Evolutionary conservation across 2,329 filamentous ascomycete genomes (phyloP), one percentile per base, ranked within the genome.

Genomic region (Colletotrichum sp.): DNA sequence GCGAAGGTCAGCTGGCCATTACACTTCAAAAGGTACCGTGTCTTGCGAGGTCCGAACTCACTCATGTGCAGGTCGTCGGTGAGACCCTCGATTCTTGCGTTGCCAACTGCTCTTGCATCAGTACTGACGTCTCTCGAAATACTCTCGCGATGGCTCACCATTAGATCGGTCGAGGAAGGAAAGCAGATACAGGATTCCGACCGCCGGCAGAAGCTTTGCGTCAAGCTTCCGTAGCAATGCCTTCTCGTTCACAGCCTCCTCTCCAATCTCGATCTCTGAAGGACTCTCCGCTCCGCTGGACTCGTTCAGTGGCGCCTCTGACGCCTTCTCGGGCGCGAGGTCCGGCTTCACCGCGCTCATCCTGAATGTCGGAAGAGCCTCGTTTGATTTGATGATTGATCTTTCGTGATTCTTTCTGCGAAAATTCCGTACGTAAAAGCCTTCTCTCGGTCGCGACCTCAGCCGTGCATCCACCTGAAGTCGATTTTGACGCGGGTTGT

Each of bases 151-250:
- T 26, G 13, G 84, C 88, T 57, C 88, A 89, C 85, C 90, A 83
- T 92, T 92, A 79, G 89, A 90, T 36, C 90, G 84, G 77, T 92
- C 90, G 10, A 92, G 80, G 76, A 92, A 92, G 1, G 88, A 91
- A 1, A 92, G 80, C 7, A 92, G 81, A 78, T 92, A 92, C 13
- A 92, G 77, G 5, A 91, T 79, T 0, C 89, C 89, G 3, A 92
- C 87, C 0, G 89, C 87, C 0, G 90, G 91, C 0, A 92, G 81
- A 6, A 92, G 83, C 61, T 86, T 84, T 5, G 82, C 77, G 75
- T 92, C 90, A 16, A 92, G 79, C 76, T 90, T 94, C 12, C 92
- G 86, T 8, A 94, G 79, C 3, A 94, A 83, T 0, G 86, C 84
- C 55, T 86, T 89, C 79, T 94, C 92, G 71, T 90, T 89, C 36